phyloP scores from a whole-genome alignment of 306 rosid genomes.

The Pueraria montana region DNA sequence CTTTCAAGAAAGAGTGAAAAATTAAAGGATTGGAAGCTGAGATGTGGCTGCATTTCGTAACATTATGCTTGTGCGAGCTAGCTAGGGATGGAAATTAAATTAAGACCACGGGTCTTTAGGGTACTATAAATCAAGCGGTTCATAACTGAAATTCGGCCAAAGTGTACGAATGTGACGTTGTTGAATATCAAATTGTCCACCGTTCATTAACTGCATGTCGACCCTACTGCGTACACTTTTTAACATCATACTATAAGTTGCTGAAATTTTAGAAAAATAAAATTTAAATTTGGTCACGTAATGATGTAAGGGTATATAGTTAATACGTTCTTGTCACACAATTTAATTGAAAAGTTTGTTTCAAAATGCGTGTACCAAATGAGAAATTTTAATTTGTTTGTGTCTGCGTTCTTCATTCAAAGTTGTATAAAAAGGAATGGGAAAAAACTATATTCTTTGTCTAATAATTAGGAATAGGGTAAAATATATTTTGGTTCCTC shows the following conservation, averaged over 20 bases:
- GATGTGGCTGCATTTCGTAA: conserved; percentile 27
- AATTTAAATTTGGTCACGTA: neutral
- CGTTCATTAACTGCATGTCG: neutral
- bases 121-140: conserved; percentile 1
- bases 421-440: neutral
- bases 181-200: neutral
- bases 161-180: neutral
- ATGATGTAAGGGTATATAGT: neutral
- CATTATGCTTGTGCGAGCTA: neutral
- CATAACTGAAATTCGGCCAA: neutral
- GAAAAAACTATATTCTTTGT: neutral
- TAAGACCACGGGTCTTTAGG: neutral
- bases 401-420: too few relatives aligned
- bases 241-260: neutral
- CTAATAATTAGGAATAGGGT: too few relatives aligned
- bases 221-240: conserved; percentile 36
- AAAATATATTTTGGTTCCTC: too few relatives aligned
- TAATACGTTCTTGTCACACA: too few relatives aligned
- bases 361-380: too few relatives aligned
- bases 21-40: neutral
- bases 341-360: too few relatives aligned
- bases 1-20: neutral
- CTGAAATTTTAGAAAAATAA: neutral
- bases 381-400: too few relatives aligned
- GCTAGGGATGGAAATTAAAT: neutral